phyloP scores from a whole-genome alignment of 23 red algal genomes.

The Gracilaria gracilis region DNA sequence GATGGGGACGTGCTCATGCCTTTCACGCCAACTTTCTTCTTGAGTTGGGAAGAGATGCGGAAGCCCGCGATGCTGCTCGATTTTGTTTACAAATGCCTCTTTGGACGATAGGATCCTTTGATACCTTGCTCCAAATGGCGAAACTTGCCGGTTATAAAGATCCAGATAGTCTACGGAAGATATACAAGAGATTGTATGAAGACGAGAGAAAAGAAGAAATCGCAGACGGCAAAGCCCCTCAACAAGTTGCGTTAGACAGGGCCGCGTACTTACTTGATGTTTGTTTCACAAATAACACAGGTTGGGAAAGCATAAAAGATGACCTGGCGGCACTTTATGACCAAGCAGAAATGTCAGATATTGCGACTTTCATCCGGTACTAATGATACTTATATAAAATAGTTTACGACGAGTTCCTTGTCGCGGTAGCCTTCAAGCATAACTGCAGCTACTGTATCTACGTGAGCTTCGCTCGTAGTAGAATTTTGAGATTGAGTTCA shows the following conservation, averaged over 20 bases:
- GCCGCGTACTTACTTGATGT: conserved; percentile 90
- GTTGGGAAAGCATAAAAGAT: conserved; percentile 70
- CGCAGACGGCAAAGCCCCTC: conserved; percentile 82
- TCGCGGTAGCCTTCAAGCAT: not conserved
- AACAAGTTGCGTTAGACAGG: conserved; percentile 91
- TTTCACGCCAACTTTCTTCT: conserved; percentile 81
- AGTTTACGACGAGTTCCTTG: not conserved
- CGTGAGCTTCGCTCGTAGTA: no score
- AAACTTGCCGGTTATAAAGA: conserved; percentile 81
- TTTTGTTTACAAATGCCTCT: conserved; percentile 85
- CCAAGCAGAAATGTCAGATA: conserved; percentile 69
- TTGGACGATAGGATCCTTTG: conserved; percentile 73
- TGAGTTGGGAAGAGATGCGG: conserved; percentile 65
- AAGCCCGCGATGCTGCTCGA: conserved; percentile 89
- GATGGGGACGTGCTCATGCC: conserved; percentile 76
- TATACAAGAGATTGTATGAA: conserved; percentile 80
- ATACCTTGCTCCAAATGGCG: conserved; percentile 42
- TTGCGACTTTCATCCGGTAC: conserved; percentile 84
- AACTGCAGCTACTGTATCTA: no score
- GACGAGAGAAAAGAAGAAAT: conserved; percentile 88
- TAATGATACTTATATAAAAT: not conserved
- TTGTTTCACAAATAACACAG: conserved; percentile 40
- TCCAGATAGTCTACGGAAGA: conserved; percentile 63
- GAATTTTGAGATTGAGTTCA: no score
- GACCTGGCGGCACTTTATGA: conserved; percentile 79